Percentiles rank a stretch among this genome's conserved stretches.
Evolutionary conservation across 805 yeast species (phyloP).

Genomic region (Debaryomyces tyrocola): DNA sequence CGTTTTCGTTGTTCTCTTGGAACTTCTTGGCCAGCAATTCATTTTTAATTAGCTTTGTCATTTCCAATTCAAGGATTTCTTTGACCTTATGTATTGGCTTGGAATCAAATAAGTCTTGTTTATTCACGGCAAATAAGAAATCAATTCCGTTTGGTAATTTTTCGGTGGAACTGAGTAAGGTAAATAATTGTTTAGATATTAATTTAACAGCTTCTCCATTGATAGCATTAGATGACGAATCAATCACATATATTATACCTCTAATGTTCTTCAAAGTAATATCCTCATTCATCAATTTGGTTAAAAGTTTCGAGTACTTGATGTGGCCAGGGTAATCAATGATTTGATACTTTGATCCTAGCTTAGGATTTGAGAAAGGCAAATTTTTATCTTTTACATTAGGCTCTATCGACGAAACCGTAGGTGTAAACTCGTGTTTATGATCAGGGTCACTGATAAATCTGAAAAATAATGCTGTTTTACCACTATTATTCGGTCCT

Average conservation of each 20-base stretch:
- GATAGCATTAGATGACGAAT: slow-evolving; percentile 61
- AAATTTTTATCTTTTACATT: slow-evolving; percentile 27
- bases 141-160: slow-evolving; percentile 67
- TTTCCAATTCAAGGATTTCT: slow-evolving; percentile 60
- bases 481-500: slow-evolving; percentile 68
- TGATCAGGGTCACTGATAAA: slow-evolving; percentile 16
- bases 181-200: slow-evolving; percentile 61
- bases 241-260: slow-evolving; percentile 79
- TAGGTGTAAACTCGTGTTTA: slow-evolving; percentile 15
- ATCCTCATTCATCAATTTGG: slow-evolving; percentile 46
- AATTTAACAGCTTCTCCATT: slow-evolving; percentile 26
- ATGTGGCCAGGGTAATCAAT: slow-evolving; percentile 89
- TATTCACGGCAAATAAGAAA: slow-evolving; percentile 77
- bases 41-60: slow-evolving; percentile 53
- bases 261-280: slow-evolving; percentile 42
- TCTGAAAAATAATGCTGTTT: slow-evolving; percentile 54
- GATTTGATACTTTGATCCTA: slow-evolving; percentile 45
- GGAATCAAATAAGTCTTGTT: slow-evolving; percentile 81
- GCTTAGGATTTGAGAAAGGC: slow-evolving; percentile 35
- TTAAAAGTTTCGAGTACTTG: slow-evolving; percentile 62
- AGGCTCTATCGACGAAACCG: slow-evolving; percentile 41
- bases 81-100: slow-evolving; percentile 66
- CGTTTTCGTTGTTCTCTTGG: slow-evolving; percentile 32
- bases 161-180: slow-evolving; percentile 64
- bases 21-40: slow-evolving; percentile 26